Conservation (phyloP, 2,329 filamentous ascomycete genomes). For the Penicillium palitans region DNA sequence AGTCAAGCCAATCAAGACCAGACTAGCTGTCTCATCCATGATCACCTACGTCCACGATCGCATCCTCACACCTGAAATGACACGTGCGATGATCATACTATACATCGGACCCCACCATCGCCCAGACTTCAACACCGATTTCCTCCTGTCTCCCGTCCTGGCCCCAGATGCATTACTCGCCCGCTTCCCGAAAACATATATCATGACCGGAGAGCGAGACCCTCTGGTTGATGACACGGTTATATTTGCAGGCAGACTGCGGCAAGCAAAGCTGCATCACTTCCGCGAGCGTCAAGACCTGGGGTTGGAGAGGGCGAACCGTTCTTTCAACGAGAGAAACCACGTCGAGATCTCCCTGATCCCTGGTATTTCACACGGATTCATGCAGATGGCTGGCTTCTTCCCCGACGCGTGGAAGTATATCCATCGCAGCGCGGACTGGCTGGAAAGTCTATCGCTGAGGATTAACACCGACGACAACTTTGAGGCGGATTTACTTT, state of each 20-base stretch:
- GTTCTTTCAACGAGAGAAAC: constrained; percentile 68
- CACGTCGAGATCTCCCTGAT: constrained; percentile 80
- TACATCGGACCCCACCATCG: constrained; percentile 93
- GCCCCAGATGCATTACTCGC: constrained; percentile 81
- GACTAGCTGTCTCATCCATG: constrained; percentile 94
- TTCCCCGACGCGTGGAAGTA: constrained; percentile 91
- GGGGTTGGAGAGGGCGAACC: constrained; percentile 55
- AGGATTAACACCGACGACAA: constrained; percentile 25
- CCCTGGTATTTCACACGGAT: constrained; percentile 88
- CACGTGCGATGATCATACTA: constrained; percentile 97
- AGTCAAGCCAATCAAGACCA: constrained; percentile 65
- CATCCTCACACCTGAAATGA: constrained; percentile 94
- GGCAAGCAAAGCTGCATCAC: constrained; percentile 68
- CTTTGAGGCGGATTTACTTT: constrained; percentile 20
- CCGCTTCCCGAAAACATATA: constrained; percentile 90
- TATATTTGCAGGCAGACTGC: constrained; percentile 87
- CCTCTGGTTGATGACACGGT: constrained; percentile 96
- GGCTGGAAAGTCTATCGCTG: constrained; percentile 76
- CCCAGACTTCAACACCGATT: constrained; percentile 89
- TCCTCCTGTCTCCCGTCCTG: constrained; percentile 82
- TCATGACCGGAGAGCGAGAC: constrained; percentile 91
- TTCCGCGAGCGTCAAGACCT: constrained; percentile 58
- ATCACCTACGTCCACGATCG: constrained; percentile 98
- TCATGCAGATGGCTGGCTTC: constrained; percentile 83
- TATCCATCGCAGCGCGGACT: constrained; percentile 73